Percentiles rank a stretch among this genome's conserved stretches.
phyloP scores from a whole-genome alignment of 371 early-diverging fungal genomes.

The Mucor plumbeus region DNA sequence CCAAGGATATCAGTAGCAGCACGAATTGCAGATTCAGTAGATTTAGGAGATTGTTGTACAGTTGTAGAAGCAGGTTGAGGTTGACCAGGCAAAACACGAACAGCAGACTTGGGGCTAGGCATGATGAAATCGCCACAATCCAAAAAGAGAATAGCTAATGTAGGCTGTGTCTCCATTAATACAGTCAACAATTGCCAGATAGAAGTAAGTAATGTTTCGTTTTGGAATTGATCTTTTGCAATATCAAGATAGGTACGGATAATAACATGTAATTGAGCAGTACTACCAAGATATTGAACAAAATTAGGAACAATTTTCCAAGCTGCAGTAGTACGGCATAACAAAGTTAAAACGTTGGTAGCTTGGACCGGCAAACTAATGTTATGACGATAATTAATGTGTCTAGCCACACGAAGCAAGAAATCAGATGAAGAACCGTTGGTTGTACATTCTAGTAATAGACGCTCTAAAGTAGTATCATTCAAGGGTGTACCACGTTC shows the following conservation, averaged over 20 bases:
- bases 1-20: constrained; percentile 42
- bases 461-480: constrained; percentile 28
- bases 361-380: constrained; percentile 38
- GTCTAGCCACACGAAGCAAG: constrained; percentile 41
- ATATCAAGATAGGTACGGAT: constrained; percentile 41
- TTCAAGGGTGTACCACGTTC: constrained; percentile 2
- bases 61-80: not conserved
- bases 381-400: constrained; percentile 41
- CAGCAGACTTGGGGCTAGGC: constrained; percentile 57
- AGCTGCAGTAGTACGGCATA: constrained; percentile 33
- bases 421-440: constrained; percentile 38
- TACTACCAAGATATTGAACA: constrained; percentile 48
- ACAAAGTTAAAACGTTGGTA: constrained; percentile 38
- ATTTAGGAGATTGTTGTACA: not conserved
- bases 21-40: constrained; percentile 44
- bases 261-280: constrained; percentile 42
- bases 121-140: constrained; percentile 57
- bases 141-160: constrained; percentile 49
- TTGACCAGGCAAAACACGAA: constrained; percentile 56
- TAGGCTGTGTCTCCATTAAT: constrained; percentile 50
- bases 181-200: constrained; percentile 51
- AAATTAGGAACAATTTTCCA: constrained; percentile 47
- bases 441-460: constrained; percentile 26
- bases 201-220: constrained; percentile 35
- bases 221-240: constrained; percentile 43